Evolutionary conservation across 108 stramenopile species (phyloP), one percentile per base, ranked within the genome.

Genomic region (Discostella pseudostelligera): DNA sequence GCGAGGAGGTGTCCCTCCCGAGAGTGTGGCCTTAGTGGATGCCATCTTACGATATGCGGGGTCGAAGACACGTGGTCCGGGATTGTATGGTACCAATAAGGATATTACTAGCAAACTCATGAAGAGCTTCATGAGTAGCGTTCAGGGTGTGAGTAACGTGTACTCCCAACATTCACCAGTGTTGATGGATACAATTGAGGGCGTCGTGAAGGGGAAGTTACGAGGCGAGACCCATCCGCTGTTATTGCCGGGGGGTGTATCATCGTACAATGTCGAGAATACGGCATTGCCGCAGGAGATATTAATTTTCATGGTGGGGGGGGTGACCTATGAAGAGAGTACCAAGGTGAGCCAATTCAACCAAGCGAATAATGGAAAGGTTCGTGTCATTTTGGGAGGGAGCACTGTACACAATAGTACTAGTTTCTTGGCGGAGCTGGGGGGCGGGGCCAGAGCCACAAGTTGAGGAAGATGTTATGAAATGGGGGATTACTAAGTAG

Each of bases 111-210:
- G 80, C 64, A 97, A 96, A 81, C 76, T 98, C 71, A 89, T 86
- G 54, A 97, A 97, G 63, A 77, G 77, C n/a, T 83, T 98, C 83
- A 94, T 96, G 80, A 88, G 89, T 6, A 84, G 87, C 35, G 93
- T 99, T 0, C 90, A 97, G 65, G 98, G 98, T 19, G 97, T 99
- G 32, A 81, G 88, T 47, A 99, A 99, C 66, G 98, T 99, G 4
- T 98, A 98, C 78, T 81, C 97, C 2, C 98, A 99, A 77, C 99
- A 99, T 64, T 86, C 91, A 8, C 97, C 98, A 21, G 66, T 97
- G 4, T 67, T 99, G 51, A 88, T 90, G 87, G 91, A 94, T 25
- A 97, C 93, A 1, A 62, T 98, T 20, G 85, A 96, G 45, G 64
- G 83, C 7, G 72, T 87, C 22, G 73, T 74, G 16, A 96, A 84